Evolutionary conservation across 2,329 filamentous ascomycete species (phyloP), one percentile per base, ranked within the genome.

Genomic region (Colletotrichum destructivum): DNA sequence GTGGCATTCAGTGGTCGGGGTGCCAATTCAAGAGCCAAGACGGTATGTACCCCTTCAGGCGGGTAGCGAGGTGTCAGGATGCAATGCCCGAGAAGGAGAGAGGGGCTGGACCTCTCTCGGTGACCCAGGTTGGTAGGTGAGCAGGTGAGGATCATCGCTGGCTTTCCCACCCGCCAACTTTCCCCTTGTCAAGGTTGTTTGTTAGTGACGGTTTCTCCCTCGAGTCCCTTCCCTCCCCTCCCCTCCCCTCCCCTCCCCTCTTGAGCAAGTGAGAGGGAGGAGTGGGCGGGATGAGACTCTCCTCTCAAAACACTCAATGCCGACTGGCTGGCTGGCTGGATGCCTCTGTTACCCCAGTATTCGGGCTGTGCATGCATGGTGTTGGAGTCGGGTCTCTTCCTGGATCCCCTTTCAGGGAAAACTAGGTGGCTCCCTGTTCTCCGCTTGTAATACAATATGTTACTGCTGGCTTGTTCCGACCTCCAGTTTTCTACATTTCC

Each of bases 301-400:
- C 56, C 23, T 67, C 23, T 51, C 46, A 13, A 54, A 64, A 64
- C 62, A 57, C 40, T 56, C 62, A 21, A 56, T 38, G 23, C 63
- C 46, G 54, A 67, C 56, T 61, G 68, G 55, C 52, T 55, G 35
- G 47, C 52, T 55, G 35, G 47, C 21, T 47, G 38, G 57, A 40
- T 40, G 62, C 44, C 52, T 68, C 65, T 46, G 67, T 49, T 54
- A 57, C 69, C 69, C 69, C 65, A 71, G 69, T 71, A 62, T 71
- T 57, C 59, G 46, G 69, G 69, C 69, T 71, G 69, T 71, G 69
- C 64, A 71, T 54, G 69, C 64, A 62, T 31, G 52, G 26, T 38
- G 51, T 38, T 71, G 63, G 68, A 62, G 68, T 44, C 62, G 38
- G 49, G 47, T 63, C 49, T n/a, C 49, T 55, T 21, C 38, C 15